phyloP scores from a whole-genome alignment of 1,139 yeast species.

The Yamadazyma diospyri region DNA sequence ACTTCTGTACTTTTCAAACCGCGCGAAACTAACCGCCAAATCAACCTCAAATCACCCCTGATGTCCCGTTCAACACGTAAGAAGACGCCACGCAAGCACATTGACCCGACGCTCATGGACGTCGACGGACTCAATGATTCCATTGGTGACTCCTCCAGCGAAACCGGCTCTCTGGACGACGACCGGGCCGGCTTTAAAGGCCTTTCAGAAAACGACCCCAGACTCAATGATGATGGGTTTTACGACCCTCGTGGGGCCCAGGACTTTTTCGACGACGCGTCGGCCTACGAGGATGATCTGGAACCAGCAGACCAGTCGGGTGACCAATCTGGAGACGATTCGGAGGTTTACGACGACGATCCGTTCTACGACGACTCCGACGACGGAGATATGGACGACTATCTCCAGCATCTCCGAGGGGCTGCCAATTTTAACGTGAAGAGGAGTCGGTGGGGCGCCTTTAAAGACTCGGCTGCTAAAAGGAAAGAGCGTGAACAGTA shows the following conservation, averaged over 20 bases:
- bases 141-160: too few species aligned
- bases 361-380: conserved; percentile 2
- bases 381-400: conserved; percentile 4
- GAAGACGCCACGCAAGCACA: not conserved
- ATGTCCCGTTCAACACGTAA: too few species aligned
- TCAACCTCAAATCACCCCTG: too few species aligned
- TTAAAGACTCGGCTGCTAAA: conserved; percentile 56
- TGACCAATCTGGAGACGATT: conserved; percentile 2
- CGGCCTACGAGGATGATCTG: not conserved
- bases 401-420: conserved; percentile 1
- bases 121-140: not conserved
- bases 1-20: conserved; percentile 1
- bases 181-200: too few species aligned
- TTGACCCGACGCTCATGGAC: conserved; percentile 2
- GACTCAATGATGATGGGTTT: conserved; percentile 6
- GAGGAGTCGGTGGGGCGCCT: too few species aligned
- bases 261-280: not conserved
- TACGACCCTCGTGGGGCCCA: conserved; percentile 9
- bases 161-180: too few species aligned
- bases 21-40: too few species aligned
- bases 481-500: conserved; percentile 20
- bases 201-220: too few species aligned
- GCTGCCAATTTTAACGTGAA: conserved; percentile 48
- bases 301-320: not conserved
- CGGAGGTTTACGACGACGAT: conserved; percentile 3